Percentiles rank a stretch among this genome's conserved stretches.
Evolutionary conservation across 2,329 filamentous ascomycete species (phyloP).

Genomic region (Cadophora sp.): DNA sequence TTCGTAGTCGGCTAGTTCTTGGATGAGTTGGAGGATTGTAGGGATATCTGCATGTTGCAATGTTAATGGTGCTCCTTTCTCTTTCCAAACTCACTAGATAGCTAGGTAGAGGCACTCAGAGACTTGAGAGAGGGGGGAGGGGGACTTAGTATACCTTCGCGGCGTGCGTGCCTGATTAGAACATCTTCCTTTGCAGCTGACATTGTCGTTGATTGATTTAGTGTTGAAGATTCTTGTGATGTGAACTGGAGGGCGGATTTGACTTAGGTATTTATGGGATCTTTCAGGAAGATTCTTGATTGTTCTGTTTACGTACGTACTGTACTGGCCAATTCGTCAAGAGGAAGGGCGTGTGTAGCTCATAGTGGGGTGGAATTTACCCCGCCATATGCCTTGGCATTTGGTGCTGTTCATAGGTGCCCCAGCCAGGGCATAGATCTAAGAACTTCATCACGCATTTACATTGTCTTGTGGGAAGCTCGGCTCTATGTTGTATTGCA

Average conservation of each 20-base stretch:
- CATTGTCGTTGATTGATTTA: slow-evolving; percentile 33
- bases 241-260: not conserved
- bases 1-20: slow-evolving; percentile 88
- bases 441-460: not conserved
- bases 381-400: slow-evolving; percentile 13
- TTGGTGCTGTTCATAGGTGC: too few species aligned
- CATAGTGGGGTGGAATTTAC: slow-evolving; percentile 15
- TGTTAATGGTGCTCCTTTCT: not conserved
- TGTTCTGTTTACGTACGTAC: not conserved
- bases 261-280: not conserved
- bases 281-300: not conserved
- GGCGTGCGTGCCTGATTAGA: slow-evolving; percentile 62
- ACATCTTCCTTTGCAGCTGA: slow-evolving; percentile 35
- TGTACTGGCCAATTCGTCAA: too few species aligned
- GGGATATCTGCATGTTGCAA: slow-evolving; percentile 69
- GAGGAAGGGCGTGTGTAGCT: slow-evolving; percentile 11
- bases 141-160: slow-evolving; percentile 57
- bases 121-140: not conserved
- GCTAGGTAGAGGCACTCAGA: not conserved
- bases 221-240: not conserved
- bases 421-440: too few species aligned
- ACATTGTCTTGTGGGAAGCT: too few species aligned
- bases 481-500: too few species aligned
- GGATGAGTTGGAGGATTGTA: slow-evolving; percentile 81
- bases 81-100: too few species aligned